Conservation (phyloP, 2,329 filamentous ascomycete species). For the Epicoccum sorghinum region DNA sequence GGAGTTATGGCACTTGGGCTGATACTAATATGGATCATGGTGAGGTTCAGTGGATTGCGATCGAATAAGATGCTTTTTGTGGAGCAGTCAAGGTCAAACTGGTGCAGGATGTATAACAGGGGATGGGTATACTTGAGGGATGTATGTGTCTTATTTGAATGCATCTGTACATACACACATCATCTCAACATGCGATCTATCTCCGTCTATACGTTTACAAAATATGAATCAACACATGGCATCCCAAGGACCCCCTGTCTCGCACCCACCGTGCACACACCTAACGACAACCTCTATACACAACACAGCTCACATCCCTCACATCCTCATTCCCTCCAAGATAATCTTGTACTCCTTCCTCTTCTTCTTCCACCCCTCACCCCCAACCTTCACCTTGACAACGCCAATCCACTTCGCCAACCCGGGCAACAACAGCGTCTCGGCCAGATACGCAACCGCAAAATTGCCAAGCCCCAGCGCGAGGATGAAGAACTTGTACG, state of each 20-base stretch:
- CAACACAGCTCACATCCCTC: no score
- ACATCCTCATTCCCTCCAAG: constrained; percentile 34
- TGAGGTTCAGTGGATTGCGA: not conserved
- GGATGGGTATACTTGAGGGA: no score
- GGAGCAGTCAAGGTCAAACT: no score
- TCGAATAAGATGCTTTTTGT: not conserved
- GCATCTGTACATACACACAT: no score
- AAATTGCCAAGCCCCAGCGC: constrained; percentile 74
- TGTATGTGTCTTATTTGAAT: no score
- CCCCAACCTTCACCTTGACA: constrained; percentile 62
- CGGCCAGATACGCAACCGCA: constrained; percentile 70
- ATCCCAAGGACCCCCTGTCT: no score
- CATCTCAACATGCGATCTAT: no score
- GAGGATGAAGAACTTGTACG: constrained; percentile 77
- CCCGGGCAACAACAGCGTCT: constrained; percentile 71
- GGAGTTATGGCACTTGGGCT: not conserved
- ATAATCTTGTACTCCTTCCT: constrained; percentile 89
- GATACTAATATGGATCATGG: not conserved
- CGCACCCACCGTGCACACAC: no score
- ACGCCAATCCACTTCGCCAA: constrained; percentile 72
- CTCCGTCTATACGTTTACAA: no score
- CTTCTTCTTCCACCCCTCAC: constrained; percentile 62
- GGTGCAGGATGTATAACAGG: no score
- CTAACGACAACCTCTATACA: no score
- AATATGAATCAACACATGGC: no score